Percentiles rank a stretch among this genome's conserved stretches.
phyloP scores from a whole-genome alignment of 345 rosid species.

The Cardamine occulta region DNA sequence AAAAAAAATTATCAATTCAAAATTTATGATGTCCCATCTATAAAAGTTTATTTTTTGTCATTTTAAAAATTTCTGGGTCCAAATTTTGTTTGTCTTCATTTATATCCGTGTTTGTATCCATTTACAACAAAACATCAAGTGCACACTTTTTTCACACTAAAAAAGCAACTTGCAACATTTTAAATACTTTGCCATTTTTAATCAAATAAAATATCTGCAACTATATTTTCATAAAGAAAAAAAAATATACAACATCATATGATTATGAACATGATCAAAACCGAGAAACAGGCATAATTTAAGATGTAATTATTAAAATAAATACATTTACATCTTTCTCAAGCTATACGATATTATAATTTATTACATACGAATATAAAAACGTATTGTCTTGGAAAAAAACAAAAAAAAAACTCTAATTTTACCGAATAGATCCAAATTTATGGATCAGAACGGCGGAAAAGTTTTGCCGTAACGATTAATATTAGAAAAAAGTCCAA shows the following conservation, averaged over 20 bases:
- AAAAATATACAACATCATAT: background rate
- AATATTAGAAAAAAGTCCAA: slow-evolving; percentile 61
- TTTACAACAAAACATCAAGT: slow-evolving; percentile 3
- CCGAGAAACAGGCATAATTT: background rate
- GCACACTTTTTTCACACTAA: background rate
- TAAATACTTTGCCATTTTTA: background rate
- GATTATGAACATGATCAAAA: slow-evolving; percentile 10
- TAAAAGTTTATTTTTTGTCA: background rate
- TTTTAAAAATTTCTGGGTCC: background rate
- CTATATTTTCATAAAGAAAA: background rate
- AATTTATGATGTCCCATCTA: slow-evolving; percentile 14
- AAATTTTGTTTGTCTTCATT: background rate
- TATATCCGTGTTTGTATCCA: slow-evolving; percentile 22
- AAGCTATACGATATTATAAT: background rate
- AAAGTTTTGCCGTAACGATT: slow-evolving; percentile 45
- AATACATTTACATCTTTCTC: slow-evolving; percentile 13
- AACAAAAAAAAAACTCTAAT: too few species aligned
- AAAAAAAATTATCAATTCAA: background rate
- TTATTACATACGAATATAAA: slow-evolving; percentile 25
- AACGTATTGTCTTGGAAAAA: background rate
- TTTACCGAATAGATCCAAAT: slow-evolving; percentile 17
- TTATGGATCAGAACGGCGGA: slow-evolving; percentile 47
- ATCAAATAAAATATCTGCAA: background rate
- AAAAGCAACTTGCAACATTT: background rate
- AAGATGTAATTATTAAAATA: slow-evolving; percentile 12